Conservation (phyloP, 2,329 filamentous ascomycete genomes). For the Sporothrix dimorphospora region DNA sequence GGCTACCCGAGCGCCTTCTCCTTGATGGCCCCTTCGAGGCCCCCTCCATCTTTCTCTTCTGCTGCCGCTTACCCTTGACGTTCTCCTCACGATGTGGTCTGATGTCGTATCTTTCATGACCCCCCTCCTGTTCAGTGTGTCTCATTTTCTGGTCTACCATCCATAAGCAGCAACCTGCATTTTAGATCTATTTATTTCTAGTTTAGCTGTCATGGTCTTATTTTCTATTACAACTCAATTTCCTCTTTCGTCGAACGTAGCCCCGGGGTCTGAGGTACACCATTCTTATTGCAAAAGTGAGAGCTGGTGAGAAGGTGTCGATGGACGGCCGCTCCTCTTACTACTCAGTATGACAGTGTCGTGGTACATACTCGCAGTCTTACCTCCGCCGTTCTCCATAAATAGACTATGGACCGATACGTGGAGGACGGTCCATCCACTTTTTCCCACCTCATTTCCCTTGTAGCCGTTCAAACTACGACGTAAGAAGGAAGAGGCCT, state of each 20-base stretch:
- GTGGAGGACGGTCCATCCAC: neutral
- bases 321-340: neutral
- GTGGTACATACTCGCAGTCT: neutral
- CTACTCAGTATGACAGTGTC: neutral
- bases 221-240: neutral
- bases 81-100: neutral
- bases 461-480: neutral
- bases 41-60: neutral
- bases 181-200: neutral
- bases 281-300: neutral
- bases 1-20: constrained; percentile 21
- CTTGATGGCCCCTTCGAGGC: neutral
- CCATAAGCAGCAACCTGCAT: neutral
- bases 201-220: too few relatives aligned
- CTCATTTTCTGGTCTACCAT: neutral
- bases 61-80: neutral
- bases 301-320: neutral
- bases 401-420: constrained; percentile 6
- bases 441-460: neutral
- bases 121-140: neutral
- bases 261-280: neutral
- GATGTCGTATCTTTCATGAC: neutral
- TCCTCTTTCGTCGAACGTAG: constrained; percentile 1
- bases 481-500: neutral
- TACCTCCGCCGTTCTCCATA: neutral